Evolutionary conservation across 2,329 filamentous ascomycete genomes (phyloP).

Genomic region (Aspergillus bombycis): DNA sequence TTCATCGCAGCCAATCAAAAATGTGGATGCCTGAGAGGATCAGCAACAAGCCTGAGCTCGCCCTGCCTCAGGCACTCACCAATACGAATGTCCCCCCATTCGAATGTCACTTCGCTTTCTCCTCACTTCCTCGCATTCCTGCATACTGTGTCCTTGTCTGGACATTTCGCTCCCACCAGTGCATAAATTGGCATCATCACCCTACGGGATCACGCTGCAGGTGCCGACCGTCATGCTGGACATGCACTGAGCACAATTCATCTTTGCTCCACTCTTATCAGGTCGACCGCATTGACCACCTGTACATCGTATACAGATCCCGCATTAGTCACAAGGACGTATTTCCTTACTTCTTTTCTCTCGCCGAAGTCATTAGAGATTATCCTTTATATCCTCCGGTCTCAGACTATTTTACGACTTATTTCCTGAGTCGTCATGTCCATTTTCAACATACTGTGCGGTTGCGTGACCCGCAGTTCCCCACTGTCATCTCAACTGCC

Average conservation of each 20-base stretch:
- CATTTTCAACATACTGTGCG: background rate
- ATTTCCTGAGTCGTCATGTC: background rate
- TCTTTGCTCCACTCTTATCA: background rate
- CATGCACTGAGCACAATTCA: background rate
- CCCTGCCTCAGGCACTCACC: background rate
- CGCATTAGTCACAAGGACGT: background rate
- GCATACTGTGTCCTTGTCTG: background rate
- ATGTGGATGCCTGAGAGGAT: conserved; percentile 34
- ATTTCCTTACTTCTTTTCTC: background rate
- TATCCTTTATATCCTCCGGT: background rate
- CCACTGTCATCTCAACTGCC: background rate
- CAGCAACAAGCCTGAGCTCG: background rate
- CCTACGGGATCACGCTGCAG: background rate
- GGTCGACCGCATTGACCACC: background rate
- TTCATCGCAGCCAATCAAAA: conserved; percentile 26
- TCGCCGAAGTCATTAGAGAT: background rate
- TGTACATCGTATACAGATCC: background rate
- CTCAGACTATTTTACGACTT: background rate
- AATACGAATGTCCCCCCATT: background rate
- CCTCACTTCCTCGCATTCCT: background rate
- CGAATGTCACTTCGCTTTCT: background rate
- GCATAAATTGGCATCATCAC: background rate
- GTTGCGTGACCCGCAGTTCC: background rate
- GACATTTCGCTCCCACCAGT: background rate
- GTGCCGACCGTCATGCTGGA: background rate